A percentile compares a stretch with the other conserved stretches of the same genome.
Evolutionary conservation across 1,139 yeast species (phyloP).

Genomic region (Blastobotrys aristatus): DNA sequence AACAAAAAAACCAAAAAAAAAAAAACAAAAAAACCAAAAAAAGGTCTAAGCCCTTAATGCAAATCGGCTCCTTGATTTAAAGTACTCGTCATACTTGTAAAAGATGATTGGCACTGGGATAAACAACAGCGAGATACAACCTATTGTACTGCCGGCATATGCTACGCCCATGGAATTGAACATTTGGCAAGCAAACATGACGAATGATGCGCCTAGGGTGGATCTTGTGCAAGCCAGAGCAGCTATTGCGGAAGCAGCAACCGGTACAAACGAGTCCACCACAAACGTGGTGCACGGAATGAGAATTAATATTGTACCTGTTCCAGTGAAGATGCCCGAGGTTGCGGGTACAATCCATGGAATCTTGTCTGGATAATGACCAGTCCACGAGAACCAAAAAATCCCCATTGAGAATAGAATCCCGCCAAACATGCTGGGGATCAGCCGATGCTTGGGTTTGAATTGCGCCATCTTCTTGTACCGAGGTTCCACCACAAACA

Average conservation of each 20-base stretch:
- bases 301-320: constrained; percentile 68
- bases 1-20: no score
- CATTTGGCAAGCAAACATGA: constrained; percentile 71
- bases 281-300: constrained; percentile 70
- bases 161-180: constrained; percentile 63
- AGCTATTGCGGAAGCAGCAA: constrained; percentile 86
- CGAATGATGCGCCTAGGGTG: constrained; percentile 66
- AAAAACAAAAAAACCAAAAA: no score
- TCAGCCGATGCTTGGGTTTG: constrained; percentile 69
- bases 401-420: constrained; percentile 66
- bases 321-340: constrained; percentile 65
- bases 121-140: constrained; percentile 56
- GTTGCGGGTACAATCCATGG: constrained; percentile 82
- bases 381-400: constrained; percentile 82
- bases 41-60: no score
- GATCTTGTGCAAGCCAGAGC: constrained; percentile 83
- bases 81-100: constrained; percentile 11
- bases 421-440: constrained; percentile 68
- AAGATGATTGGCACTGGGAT: constrained; percentile 71
- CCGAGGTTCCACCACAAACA: constrained; percentile 19
- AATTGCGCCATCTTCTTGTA: constrained; percentile 28
- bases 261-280: constrained; percentile 66
- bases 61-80: constrained; percentile 6
- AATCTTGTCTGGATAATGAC: constrained; percentile 56
- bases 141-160: constrained; percentile 76